phyloP scores from a whole-genome alignment of 345 rosid species.

The Anacardium occidentale region DNA sequence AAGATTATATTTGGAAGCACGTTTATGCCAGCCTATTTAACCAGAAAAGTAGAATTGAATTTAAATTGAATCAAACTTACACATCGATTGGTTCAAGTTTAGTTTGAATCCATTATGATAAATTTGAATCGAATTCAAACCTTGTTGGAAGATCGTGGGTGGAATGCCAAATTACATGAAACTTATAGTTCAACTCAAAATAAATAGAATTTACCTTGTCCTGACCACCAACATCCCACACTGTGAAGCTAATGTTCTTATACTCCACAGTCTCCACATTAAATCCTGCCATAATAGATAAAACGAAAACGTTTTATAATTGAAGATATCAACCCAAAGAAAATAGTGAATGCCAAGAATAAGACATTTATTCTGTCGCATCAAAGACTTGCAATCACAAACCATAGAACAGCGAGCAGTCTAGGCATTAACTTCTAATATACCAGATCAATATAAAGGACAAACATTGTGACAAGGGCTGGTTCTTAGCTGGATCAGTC shows the following conservation, averaged over 20 bases:
- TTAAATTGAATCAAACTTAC: too few relatives aligned
- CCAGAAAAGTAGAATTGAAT: not conserved
- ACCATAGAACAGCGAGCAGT: not conserved
- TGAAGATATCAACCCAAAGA: too few relatives aligned
- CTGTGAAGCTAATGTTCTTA: constrained; percentile 90
- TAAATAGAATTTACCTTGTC: constrained; percentile 34
- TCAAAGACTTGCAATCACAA: not conserved
- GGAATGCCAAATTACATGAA: too few relatives aligned
- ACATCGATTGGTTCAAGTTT: too few relatives aligned
- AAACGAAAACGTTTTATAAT: not conserved
- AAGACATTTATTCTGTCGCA: not conserved
- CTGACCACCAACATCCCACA: constrained; percentile 94
- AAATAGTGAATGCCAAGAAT: not conserved
- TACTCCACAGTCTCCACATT: constrained; percentile 88
- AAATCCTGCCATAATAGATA: constrained; percentile 46
- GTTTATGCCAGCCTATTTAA: not conserved
- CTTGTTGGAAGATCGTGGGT: too few relatives aligned
- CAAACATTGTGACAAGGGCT: too few relatives aligned
- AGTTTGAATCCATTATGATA: too few relatives aligned
- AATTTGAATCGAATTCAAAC: too few relatives aligned
- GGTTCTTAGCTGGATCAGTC: too few relatives aligned
- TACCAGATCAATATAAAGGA: not conserved
- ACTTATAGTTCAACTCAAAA: not conserved
- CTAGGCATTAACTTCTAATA: not conserved
- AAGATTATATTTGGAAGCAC: not conserved